A percentile compares a stretch with the other conserved stretches of the same genome.
phyloP scores from a whole-genome alignment of 108 stramenopile genomes.

The Seminavis robusta region DNA sequence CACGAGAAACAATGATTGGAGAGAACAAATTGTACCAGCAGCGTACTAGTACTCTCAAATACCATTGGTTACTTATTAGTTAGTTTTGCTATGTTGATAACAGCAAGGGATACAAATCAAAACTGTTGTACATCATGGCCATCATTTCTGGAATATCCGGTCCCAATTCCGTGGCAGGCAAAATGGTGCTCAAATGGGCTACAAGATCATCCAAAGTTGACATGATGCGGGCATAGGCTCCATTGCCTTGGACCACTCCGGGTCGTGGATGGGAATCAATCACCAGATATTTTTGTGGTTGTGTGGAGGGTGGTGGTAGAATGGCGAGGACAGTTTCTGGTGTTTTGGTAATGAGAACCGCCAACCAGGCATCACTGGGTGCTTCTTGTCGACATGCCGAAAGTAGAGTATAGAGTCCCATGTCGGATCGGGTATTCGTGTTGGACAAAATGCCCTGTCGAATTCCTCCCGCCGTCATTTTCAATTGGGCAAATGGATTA shows the following conservation, averaged over 20 bases:
- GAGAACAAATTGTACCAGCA: no score
- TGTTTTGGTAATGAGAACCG: conserved; percentile 69
- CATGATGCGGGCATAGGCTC: conserved; percentile 60
- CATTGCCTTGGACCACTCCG: conserved; percentile 23
- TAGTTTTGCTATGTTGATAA: no score
- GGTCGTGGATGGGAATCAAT: conserved; percentile 85
- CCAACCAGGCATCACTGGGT: conserved; percentile 33
- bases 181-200: conserved; percentile 44
- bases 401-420: conserved; percentile 51
- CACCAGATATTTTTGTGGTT: conserved; percentile 31
- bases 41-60: no score
- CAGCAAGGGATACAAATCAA: conserved; percentile 86
- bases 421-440: no score
- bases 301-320: conserved; percentile 27
- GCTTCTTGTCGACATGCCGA: conserved; percentile 19
- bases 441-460: conserved; percentile 67
- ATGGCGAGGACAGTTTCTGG: conserved; percentile 75
- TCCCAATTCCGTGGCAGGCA: conserved; percentile 63
- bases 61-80: no score
- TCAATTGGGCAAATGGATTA: conserved; percentile 16
- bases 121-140: conserved; percentile 83
- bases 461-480: conserved; percentile 32
- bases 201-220: conserved; percentile 36
- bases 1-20: no score
- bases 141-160: conserved; percentile 76